These are phyloP conservation scores for Rehmannia glutinosa DNA, from an alignment of 257 asterid genomes.

Conservation along the genomic window DNA sequence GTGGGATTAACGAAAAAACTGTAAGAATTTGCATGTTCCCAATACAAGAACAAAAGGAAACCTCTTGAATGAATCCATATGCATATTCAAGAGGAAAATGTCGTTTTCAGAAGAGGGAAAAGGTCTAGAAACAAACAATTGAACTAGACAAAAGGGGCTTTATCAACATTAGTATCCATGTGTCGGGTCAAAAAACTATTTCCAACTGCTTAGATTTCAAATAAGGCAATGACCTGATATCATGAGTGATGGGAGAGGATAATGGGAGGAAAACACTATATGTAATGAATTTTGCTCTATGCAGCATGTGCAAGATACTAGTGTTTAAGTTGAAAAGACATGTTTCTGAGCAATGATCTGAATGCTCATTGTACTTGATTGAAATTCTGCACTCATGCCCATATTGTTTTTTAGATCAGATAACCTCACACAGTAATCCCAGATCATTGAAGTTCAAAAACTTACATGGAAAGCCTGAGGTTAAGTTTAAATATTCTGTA, in stretches of 20 bases:
- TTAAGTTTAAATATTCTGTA: conserved; percentile 17
- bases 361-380: not conserved
- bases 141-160: too few species aligned
- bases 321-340: not conserved
- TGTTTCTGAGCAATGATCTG: not conserved
- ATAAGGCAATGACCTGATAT: not conserved
- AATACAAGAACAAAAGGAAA: not conserved
- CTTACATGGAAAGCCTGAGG: conserved; percentile 88
- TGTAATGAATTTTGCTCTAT: too few species aligned
- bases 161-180: too few species aligned
- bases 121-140: too few species aligned
- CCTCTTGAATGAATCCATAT: not conserved
- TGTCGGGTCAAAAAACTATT: too few species aligned
- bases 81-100: not conserved
- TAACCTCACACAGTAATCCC: conserved; percentile 53
- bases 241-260: not conserved
- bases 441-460: conserved; percentile 72
- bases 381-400: conserved; percentile 15
- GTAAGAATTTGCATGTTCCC: not conserved
- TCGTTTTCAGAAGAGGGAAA: too few species aligned
- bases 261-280: too few species aligned
- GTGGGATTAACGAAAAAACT: not conserved
- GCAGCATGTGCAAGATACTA: not conserved
- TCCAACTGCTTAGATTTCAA: too few species aligned
- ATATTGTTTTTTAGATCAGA: conserved; percentile 67